Conservation (phyloP, 108 stramenopile species). For the Pseudonitzschia multiseries region DNA sequence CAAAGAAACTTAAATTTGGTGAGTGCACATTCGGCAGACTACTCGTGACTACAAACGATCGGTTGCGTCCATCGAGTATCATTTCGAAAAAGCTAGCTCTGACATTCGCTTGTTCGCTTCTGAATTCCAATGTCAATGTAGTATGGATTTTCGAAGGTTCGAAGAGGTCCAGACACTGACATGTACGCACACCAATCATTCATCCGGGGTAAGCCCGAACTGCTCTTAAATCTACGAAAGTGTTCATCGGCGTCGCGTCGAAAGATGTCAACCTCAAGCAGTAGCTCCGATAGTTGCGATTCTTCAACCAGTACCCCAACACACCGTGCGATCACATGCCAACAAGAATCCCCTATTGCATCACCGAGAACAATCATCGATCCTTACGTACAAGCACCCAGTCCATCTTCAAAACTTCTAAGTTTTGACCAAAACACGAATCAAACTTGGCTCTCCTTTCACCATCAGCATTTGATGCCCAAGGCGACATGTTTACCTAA, state of each 20-base stretch:
- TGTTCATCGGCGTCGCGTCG: slow-evolving; percentile 29
- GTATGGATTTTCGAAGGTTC: slow-evolving; percentile 86
- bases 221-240: slow-evolving; percentile 62
- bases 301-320: slow-evolving; percentile 6
- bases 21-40: slow-evolving; percentile 23
- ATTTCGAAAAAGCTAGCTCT: background rate
- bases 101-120: background rate
- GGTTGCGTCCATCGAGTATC: background rate
- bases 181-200: slow-evolving; percentile 80
- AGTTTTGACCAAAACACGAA: slow-evolving; percentile 13
- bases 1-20: slow-evolving; percentile 91
- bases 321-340: background rate
- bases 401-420: background rate
- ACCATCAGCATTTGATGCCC: slow-evolving; percentile 18
- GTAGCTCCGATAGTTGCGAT: slow-evolving; percentile 4
- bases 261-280: slow-evolving; percentile 3
- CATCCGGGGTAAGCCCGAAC: slow-evolving; percentile 52
- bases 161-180: slow-evolving; percentile 70
- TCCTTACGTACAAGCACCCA: background rate
- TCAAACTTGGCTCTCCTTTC: slow-evolving; percentile 28
- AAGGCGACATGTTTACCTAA: slow-evolving; percentile 10
- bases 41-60: background rate
- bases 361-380: slow-evolving; percentile 4
- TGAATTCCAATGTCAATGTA: slow-evolving; percentile 20
- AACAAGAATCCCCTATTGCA: background rate